These are phyloP conservation scores for Penicillium sp. DNA, from an alignment of 2,329 filamentous ascomycete species.

Conservation along the genomic window DNA sequence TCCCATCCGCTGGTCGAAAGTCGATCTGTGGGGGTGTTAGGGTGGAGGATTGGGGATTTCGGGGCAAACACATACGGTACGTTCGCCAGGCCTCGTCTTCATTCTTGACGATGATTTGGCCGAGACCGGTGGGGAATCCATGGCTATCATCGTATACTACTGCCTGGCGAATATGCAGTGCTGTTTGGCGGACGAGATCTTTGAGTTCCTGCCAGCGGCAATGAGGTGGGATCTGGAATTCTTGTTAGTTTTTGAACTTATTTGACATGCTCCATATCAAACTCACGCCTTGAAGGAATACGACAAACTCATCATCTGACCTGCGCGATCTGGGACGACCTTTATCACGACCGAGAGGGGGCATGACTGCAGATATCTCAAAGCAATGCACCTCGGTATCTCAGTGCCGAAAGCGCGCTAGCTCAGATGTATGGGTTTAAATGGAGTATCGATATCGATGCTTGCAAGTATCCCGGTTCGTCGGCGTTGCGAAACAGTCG, in stretches of 20 bases:
- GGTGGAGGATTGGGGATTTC: background rate
- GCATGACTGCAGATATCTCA: constrained; percentile 24
- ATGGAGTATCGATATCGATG: background rate
- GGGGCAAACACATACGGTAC: constrained; percentile 33
- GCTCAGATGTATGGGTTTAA: constrained; percentile 1
- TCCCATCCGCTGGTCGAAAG: constrained; percentile 45
- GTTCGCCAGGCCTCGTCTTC: constrained; percentile 46
- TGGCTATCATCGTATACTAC: constrained; percentile 46
- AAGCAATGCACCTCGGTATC: background rate
- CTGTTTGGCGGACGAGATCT: constrained; percentile 45
- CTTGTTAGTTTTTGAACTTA: constrained; percentile 12
- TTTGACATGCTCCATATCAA: background rate
- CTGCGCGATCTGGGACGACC: constrained; percentile 32
- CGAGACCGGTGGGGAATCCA: constrained; percentile 43
- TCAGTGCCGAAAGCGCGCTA: background rate
- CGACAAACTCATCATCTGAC: constrained; percentile 45
- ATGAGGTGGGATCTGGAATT: constrained; percentile 40
- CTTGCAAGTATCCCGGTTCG: background rate
- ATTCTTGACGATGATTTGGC: constrained; percentile 47
- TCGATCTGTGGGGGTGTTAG: constrained; percentile 34
- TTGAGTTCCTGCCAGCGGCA: constrained; percentile 48
- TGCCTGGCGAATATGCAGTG: constrained; percentile 44
- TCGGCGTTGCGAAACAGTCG: constrained; percentile 17
- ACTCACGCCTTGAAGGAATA: constrained; percentile 45
- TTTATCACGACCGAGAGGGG: constrained; percentile 33